phyloP scores from a whole-genome alignment of 495 filamentous ascomycete species.

The Hypoxylon intermedium region DNA sequence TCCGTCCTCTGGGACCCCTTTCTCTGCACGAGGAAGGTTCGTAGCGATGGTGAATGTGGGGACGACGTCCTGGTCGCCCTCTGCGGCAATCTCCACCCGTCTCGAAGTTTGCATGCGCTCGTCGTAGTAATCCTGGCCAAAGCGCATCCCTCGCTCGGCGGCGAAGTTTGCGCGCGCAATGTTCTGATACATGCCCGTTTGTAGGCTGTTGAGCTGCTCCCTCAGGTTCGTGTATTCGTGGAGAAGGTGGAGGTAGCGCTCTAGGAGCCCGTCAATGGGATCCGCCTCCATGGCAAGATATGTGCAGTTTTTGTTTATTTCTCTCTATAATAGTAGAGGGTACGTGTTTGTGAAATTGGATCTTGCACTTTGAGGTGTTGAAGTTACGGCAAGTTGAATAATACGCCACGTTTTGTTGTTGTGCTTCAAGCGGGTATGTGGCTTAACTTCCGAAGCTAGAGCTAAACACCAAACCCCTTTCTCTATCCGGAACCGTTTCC shows the following conservation, averaged over 20 bases:
- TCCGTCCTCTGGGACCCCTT: background rate
- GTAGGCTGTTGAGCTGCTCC: constrained; percentile 56
- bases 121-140: constrained; percentile 74
- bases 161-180: constrained; percentile 77
- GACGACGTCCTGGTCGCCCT: constrained; percentile 13
- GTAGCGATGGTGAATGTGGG: constrained; percentile 17
- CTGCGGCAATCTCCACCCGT: constrained; percentile 36
- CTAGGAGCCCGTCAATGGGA: constrained; percentile 69
- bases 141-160: constrained; percentile 66
- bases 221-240: constrained; percentile 73
- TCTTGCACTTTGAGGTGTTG: background rate
- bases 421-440: background rate
- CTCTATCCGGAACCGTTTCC: background rate
- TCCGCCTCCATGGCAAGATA: constrained; percentile 35
- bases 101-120: constrained; percentile 71
- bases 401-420: background rate
- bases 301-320: background rate
- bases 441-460: background rate
- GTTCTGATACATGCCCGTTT: constrained; percentile 61
- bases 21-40: background rate
- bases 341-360: no score
- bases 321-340: no score
- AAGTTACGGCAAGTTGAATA: background rate
- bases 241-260: constrained; percentile 72
- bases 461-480: background rate